Conservation (phyloP, 495 filamentous ascomycete genomes). For the Evansstolkia leycettana region DNA sequence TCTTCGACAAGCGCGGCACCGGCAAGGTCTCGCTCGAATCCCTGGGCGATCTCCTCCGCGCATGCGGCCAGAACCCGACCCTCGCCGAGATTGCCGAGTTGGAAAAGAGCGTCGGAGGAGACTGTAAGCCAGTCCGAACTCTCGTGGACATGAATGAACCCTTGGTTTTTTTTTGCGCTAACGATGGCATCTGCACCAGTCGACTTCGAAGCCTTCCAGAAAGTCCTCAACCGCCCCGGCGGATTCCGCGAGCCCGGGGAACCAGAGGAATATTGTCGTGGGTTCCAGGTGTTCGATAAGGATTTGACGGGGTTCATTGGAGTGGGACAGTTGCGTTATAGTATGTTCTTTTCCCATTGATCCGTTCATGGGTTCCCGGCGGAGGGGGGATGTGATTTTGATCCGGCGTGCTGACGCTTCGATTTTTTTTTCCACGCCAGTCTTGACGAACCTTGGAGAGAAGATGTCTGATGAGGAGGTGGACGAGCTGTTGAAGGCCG, state of each 20-base stretch:
- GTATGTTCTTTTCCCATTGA: slow-evolving; percentile 30
- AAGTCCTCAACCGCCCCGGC: slow-evolving; percentile 90
- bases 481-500: slow-evolving; percentile 93
- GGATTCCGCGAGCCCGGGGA: slow-evolving; percentile 97
- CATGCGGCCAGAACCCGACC: slow-evolving; percentile 96
- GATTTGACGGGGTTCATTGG: slow-evolving; percentile 97
- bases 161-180: not conserved
- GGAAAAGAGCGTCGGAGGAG: slow-evolving; percentile 73
- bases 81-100: slow-evolving; percentile 81
- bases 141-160: no score
- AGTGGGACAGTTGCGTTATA: slow-evolving; percentile 89
- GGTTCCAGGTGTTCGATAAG: slow-evolving; percentile 99
- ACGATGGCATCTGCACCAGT: slow-evolving; percentile 53
- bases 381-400: no score
- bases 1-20: slow-evolving; percentile 97
- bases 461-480: slow-evolving; percentile 99
- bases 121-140: slow-evolving; percentile 51
- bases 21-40: slow-evolving; percentile 75
- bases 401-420: no score
- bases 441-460: slow-evolving; percentile 93
- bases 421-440: no score
- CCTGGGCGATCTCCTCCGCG: slow-evolving; percentile 86
- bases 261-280: slow-evolving; percentile 93
- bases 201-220: slow-evolving; percentile 93
- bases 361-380: not conserved